Percentiles rank a stretch among this genome's conserved stretches.
Evolutionary conservation across 345 rosid species (phyloP).

Genomic region (Eucalyptus leucophloia): DNA sequence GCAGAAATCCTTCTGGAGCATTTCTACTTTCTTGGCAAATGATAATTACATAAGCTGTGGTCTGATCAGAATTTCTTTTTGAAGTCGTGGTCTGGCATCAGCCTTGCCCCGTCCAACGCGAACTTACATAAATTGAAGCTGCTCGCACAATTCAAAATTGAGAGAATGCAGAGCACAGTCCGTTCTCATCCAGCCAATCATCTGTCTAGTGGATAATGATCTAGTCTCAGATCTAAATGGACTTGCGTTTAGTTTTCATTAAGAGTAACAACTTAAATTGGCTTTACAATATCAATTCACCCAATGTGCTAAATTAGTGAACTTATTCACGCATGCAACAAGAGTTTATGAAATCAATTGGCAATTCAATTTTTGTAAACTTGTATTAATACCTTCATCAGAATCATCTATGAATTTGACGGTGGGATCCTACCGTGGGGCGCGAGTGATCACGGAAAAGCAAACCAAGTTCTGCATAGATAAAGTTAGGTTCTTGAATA

Average conservation of each 20-base stretch:
- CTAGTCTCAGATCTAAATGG: background rate
- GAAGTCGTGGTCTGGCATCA: background rate
- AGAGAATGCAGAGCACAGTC: background rate
- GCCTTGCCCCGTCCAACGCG: background rate
- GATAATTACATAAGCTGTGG: background rate
- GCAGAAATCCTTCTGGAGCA: background rate
- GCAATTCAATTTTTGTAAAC: background rate
- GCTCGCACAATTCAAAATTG: background rate
- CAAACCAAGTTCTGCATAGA: background rate
- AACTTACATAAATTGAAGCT: background rate
- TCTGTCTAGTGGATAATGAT: background rate
- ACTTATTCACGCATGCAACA: fast-evolving
- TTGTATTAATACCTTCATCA: background rate
- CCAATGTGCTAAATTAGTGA: background rate
- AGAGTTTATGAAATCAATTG: background rate
- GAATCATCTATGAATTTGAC: background rate
- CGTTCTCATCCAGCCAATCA: background rate
- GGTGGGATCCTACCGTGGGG: background rate
- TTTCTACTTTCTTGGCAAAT: background rate
- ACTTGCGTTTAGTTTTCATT: background rate
- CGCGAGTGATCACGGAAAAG: fast-evolving
- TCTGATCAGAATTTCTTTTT: background rate
- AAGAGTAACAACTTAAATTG: background rate
- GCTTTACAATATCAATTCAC: background rate
- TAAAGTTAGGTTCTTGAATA: background rate